phyloP scores from a whole-genome alignment of 768 basidiomycete genomes.

The Amanita brunnescens region DNA sequence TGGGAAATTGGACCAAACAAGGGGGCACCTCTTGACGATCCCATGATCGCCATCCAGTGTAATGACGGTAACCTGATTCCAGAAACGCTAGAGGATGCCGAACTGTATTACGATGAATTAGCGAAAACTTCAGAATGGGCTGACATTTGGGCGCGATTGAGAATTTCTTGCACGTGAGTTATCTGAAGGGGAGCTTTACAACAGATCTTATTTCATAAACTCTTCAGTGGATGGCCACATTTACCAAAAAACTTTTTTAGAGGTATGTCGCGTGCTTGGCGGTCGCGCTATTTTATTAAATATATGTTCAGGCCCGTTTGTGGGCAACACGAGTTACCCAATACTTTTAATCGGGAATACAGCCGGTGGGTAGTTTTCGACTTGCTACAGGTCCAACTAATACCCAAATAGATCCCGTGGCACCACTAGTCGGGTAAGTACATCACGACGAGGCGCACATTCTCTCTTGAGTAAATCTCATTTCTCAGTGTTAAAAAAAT shows the following conservation, averaged over 20 bases:
- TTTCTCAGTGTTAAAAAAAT: no score
- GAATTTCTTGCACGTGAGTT: slow-evolving; percentile 15
- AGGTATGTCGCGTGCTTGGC: neutral
- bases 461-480: no score
- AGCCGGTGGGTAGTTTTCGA: slow-evolving; percentile 7
- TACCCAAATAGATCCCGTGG: neutral
- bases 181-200: neutral
- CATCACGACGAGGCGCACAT: no score
- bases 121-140: no score
- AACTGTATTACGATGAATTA: no score
- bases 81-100: no score
- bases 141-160: slow-evolving; percentile 7
- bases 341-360: slow-evolving; percentile 18
- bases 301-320: slow-evolving; percentile 16
- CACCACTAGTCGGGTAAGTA: neutral
- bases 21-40: no score
- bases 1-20: slow-evolving; percentile 17
- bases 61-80: no score
- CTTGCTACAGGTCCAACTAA: no score
- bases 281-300: slow-evolving; percentile 4
- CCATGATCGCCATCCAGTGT: no score
- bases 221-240: slow-evolving; percentile 22
- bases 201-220: neutral
- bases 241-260: slow-evolving; percentile 14
- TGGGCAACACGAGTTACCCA: no score